These are phyloP conservation scores for Saccharomyces hybrid DNA, from an alignment of 1,139 yeast species.

Conservation along the genomic window DNA sequence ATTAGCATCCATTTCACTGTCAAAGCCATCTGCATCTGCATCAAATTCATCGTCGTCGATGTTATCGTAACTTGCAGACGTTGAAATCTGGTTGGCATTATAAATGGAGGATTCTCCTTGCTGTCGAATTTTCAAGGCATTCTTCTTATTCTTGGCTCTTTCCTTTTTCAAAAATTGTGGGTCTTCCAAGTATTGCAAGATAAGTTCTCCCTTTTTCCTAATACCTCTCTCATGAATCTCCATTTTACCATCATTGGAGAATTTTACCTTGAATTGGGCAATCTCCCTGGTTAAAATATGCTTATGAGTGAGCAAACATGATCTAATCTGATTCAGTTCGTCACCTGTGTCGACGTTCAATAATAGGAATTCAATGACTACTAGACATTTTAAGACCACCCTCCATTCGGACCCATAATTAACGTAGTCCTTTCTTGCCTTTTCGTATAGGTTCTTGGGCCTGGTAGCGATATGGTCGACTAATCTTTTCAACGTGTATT, in stretches of 20 bases:
- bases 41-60: slow-evolving; percentile 11
- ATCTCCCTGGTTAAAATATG: slow-evolving; percentile 28
- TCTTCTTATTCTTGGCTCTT: slow-evolving; percentile 25
- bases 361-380: slow-evolving; percentile 31
- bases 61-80: slow-evolving; percentile 6
- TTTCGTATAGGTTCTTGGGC: slow-evolving; percentile 32
- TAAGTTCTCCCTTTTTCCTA: slow-evolving; percentile 27
- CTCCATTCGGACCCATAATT: slow-evolving; percentile 36
- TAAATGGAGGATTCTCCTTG: slow-evolving; percentile 17
- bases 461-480: slow-evolving; percentile 31
- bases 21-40: slow-evolving; percentile 18
- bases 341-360: slow-evolving; percentile 28
- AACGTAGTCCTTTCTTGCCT: slow-evolving; percentile 34
- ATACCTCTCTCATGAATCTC: slow-evolving; percentile 32
- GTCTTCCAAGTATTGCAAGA: slow-evolving; percentile 27
- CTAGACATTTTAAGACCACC: slow-evolving; percentile 32
- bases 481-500: slow-evolving; percentile 28
- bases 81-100: slow-evolving; percentile 14
- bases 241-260: slow-evolving; percentile 32
- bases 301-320: slow-evolving; percentile 27
- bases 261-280: slow-evolving; percentile 23
- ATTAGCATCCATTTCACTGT: slow-evolving; percentile 12
- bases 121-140: slow-evolving; percentile 24
- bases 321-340: slow-evolving; percentile 28
- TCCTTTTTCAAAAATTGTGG: slow-evolving; percentile 25